Percentiles rank a stretch among this genome's conserved stretches.
These are phyloP conservation scores for Arctostaphylos glauca DNA, from an alignment of 148 eudicot genomes.

Conservation along the genomic window DNA sequence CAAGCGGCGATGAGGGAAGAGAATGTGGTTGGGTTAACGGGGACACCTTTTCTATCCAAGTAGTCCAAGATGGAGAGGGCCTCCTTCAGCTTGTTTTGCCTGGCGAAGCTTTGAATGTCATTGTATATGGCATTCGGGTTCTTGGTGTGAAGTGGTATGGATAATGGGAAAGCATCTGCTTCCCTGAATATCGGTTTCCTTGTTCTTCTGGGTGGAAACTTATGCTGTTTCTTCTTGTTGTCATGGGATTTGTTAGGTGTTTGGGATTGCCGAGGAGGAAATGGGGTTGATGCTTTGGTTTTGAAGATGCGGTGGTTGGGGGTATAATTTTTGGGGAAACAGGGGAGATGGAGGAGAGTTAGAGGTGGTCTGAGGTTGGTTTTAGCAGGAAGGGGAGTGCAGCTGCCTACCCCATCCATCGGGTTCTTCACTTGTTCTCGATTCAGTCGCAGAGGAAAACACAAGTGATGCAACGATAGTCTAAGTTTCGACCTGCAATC, in stretches of 20 bases:
- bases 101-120: slow-evolving; percentile 58
- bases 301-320: slow-evolving; percentile 7
- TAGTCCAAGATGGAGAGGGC: slow-evolving; percentile 67
- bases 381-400: slow-evolving; percentile 15
- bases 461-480: not conserved
- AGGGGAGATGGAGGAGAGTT: not conserved
- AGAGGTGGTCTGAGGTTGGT: slow-evolving; percentile 9
- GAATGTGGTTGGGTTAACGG: slow-evolving; percentile 76
- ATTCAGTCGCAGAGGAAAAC: not conserved
- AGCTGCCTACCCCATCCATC: slow-evolving; percentile 18
- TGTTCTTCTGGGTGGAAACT: slow-evolving; percentile 4
- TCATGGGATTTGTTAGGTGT: not conserved
- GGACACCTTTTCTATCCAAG: slow-evolving; percentile 62
- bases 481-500: not conserved
- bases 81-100: slow-evolving; percentile 48
- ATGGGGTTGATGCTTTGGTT: slow-evolving; percentile 9
- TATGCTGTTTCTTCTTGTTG: not conserved
- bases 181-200: slow-evolving; percentile 17
- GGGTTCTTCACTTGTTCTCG: not conserved
- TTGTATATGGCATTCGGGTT: slow-evolving; percentile 65
- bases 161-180: slow-evolving; percentile 42
- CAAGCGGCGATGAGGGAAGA: slow-evolving; percentile 57
- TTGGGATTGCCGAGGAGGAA: slow-evolving; percentile 1
- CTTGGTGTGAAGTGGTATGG: slow-evolving; percentile 57
- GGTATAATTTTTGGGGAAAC: slow-evolving; percentile 3